phyloP scores from a whole-genome alignment of 257 asterid genomes.

The Nicotiana noctiflora region DNA sequence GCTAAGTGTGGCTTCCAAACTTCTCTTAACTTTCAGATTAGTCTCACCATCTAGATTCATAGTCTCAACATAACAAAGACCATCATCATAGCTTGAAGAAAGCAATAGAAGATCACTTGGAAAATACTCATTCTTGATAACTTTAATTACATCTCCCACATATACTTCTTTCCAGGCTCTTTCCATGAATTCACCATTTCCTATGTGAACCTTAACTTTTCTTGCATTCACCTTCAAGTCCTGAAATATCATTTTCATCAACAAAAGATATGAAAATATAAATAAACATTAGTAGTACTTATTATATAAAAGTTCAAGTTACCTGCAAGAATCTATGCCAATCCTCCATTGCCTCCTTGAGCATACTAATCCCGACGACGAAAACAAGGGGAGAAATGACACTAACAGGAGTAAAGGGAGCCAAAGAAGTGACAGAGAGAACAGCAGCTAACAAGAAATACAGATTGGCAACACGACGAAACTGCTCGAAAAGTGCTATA shows the following conservation, averaged over 20 bases:
- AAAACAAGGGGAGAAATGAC: conserved; percentile 79
- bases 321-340: conserved; percentile 72
- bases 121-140: conserved; percentile 76
- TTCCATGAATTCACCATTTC: conserved; percentile 53
- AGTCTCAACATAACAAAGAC: conserved; percentile 91
- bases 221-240: conserved; percentile 89
- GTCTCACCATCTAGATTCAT: conserved; percentile 98
- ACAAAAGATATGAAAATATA: neutral
- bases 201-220: conserved; percentile 54
- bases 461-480: conserved; percentile 87
- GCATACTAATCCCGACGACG: conserved; percentile 96
- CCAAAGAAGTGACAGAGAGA: conserved; percentile 64
- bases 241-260: conserved; percentile 9
- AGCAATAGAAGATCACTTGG: conserved; percentile 85
- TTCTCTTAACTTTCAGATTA: conserved; percentile 81
- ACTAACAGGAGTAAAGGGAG: conserved; percentile 70
- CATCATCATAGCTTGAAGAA: conserved; percentile 87
- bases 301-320: neutral
- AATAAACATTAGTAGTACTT: neutral
- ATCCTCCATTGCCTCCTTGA: conserved; percentile 89
- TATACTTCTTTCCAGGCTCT: conserved; percentile 83
- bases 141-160: conserved; percentile 86
- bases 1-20: conserved; percentile 54
- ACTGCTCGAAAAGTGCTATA: conserved; percentile 85
- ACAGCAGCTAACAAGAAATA: conserved; percentile 87